Evolutionary conservation across 2,329 filamentous ascomycete species (phyloP), one percentile per base, ranked within the genome.

Genomic region (Mycosphaerella arachidis): DNA sequence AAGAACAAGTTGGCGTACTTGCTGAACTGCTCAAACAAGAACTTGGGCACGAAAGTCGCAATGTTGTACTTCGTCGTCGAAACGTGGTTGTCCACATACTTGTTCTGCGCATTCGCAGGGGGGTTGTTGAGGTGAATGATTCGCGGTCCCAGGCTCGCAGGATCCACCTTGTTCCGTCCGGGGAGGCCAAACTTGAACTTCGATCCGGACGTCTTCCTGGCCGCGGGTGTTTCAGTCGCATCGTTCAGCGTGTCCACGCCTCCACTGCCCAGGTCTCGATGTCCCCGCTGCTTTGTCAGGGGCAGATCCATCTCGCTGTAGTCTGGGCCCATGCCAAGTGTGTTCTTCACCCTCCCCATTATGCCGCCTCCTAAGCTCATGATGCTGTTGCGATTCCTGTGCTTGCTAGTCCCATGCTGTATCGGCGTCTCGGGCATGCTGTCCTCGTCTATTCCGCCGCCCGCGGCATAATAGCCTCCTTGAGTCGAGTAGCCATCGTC

Each of bases 1-100:
- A 99, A 99, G 81, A 99, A 99, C 72, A 99, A 78, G 77, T 99
- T 99, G 80, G 94, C 94, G 76, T 97, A 96, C 81, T 97, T 99
- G 63, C 92, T 97, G 78, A 99, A 99, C 74, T 99, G 94, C 76
- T 99, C 94, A 75, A 93, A 92, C 58, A 99, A 81, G 77, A 99
- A 99, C 76, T 99, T 99, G 54, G 94, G 94, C 18, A 97, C 73
- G 75, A 99, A 99, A 20, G 92, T 96, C 57, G 90, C 82, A 71
- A 91, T 70, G 75, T 97, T 99, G 84, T 99, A 99, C 77, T 99
- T 99, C 64, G 94, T 89, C 6, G 94, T 99, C 46, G 93, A 97
- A 64, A 99, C 89, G 75, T 97, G 92, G 73, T 99, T 99, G 82
- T 96, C 90, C 73, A 92, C 84, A 75, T 94, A 97, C 75, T 93